Base-by-base conservation (phyloP, 1,139 yeast species). In the Hemisphaericaspora subhashii region DNA sequence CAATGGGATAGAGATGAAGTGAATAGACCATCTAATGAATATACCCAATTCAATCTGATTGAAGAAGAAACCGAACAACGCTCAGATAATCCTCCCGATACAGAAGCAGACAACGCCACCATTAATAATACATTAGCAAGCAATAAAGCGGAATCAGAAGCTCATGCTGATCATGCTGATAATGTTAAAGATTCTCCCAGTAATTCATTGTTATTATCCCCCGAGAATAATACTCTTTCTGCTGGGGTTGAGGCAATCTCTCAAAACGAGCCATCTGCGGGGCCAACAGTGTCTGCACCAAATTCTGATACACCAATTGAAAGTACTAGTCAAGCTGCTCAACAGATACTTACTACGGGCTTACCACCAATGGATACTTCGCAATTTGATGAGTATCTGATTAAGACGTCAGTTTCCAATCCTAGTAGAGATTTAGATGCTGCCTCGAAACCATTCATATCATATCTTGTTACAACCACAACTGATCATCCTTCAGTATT, bases 381-480 rank as follows among this genome's bases (percentile, higher is more conserved):
- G 2, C 30, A 38, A 13, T 60, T 55, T 43, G 58, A 53, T 18
- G 51, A 50, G 33, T 64, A 59, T 44, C 30, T 40, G 18, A 66
- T 77, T 20, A 54, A 59, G n/a, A 59, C 77, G 12, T 54, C 63
- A 3, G 94, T 88, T 3, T 66, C 79, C 4, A 78, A 78, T 31
- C 97, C 98, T 1, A 81, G 81, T 50, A 83, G 88, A 54, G 95
- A 87, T 47, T 52, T 69, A 48, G 82, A 80, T 48, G 87, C 86
- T 36, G 85, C 87, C 2, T 86, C 86, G 47, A 85, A 84, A 48
- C 84, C 94, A 4, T 90, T 72, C 60, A 87, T 89, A 8, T 80
- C 95, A 4, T 92, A 88, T 55, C 74, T 86, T 37, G 72, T 92
- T 24, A 78, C 86, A 12, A 83, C 96, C n/a, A 62, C 68, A 0